Evolutionary conservation across 2,329 filamentous ascomycete species (phyloP).

Genomic region (Grosmannia serpens): DNA sequence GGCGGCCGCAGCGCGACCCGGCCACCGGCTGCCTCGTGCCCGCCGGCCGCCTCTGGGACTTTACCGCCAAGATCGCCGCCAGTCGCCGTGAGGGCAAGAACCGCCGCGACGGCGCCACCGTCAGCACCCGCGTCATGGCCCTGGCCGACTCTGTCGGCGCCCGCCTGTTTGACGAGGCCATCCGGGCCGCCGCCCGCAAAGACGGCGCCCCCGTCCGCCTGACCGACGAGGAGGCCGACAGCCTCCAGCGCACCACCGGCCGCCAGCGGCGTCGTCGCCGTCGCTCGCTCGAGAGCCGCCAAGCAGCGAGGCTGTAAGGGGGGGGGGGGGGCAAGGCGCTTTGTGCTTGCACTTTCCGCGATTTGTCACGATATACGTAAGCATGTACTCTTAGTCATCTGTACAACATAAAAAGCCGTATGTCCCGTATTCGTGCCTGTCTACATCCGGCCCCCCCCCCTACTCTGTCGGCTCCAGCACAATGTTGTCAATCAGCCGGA

Average conservation of each 20-base stretch:
- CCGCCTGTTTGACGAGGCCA: constrained; percentile 52
- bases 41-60: constrained; percentile 76
- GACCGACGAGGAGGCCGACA: constrained; percentile 37
- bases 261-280: background rate
- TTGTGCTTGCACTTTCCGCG: background rate
- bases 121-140: constrained; percentile 67
- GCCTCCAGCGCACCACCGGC: constrained; percentile 29
- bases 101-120: constrained; percentile 80
- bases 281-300: background rate
- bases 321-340: background rate
- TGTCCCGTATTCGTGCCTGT: background rate
- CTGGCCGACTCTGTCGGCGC: constrained; percentile 65
- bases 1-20: constrained; percentile 58
- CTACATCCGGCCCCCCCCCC: background rate
- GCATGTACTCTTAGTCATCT: background rate
- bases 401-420: background rate
- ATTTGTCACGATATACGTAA: background rate
- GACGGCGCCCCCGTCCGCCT: constrained; percentile 27
- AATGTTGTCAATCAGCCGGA: constrained; percentile 91
- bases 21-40: constrained; percentile 50
- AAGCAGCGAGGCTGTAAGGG: background rate
- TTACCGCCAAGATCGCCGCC: constrained; percentile 76
- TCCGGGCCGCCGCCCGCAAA: constrained; percentile 24
- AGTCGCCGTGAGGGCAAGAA: constrained; percentile 90
- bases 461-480: constrained; percentile 42